A percentile compares a stretch with the other conserved stretches of the same genome.
These are phyloP conservation scores for Elsinoe australis DNA, from an alignment of 2,329 filamentous ascomycete species.

Conservation along the genomic window DNA sequence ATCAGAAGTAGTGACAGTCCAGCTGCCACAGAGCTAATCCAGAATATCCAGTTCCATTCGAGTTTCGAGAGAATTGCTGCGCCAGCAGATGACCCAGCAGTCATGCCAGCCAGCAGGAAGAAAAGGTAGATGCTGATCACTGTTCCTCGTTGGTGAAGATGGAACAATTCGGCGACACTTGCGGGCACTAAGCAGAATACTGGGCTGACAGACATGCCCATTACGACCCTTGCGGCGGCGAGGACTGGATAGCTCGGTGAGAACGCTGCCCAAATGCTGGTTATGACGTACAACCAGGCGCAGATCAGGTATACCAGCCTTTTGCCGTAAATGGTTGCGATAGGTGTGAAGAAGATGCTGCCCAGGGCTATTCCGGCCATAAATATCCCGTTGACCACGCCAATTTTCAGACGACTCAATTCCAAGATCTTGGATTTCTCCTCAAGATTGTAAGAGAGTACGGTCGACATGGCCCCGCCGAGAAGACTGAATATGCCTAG, in stretches of 20 bases:
- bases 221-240: not conserved
- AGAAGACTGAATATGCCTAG: constrained; percentile 90
- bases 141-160: constrained; percentile 9
- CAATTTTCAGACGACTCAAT: not conserved
- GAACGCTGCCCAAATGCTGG: not conserved
- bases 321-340: constrained; percentile 11
- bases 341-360: constrained; percentile 7
- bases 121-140: constrained; percentile 5
- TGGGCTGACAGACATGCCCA: constrained; percentile 7
- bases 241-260: not conserved
- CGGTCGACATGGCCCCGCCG: constrained; percentile 83
- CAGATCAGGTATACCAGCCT: constrained; percentile 8
- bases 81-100: constrained; percentile 77
- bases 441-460: constrained; percentile 43
- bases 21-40: constrained; percentile 1
- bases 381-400: not conserved
- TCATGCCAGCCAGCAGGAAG: constrained; percentile 49
- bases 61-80: constrained; percentile 66
- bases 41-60: constrained; percentile 55
- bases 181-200: constrained; percentile 1
- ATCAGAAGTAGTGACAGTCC: not conserved
- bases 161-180: constrained; percentile 11
- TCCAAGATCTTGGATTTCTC: not conserved
- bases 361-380: constrained; percentile 12
- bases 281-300: constrained; percentile 8